These are phyloP conservation scores for Ceratocystiopsis brevicomis DNA, from an alignment of 2,329 filamentous ascomycete species.

Conservation along the genomic window DNA sequence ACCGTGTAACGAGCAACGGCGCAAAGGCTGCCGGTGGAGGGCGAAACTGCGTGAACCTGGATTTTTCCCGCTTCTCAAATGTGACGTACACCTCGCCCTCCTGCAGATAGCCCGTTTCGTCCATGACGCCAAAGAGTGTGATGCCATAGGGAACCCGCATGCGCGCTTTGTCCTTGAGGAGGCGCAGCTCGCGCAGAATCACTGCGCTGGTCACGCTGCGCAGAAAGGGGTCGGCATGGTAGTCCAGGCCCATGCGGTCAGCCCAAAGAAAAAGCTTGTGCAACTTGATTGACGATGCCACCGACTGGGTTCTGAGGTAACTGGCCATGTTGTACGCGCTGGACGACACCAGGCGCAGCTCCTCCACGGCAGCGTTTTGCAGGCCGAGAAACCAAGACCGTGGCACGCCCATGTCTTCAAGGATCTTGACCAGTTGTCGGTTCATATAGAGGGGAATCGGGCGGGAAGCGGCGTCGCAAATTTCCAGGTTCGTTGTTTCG, in stretches of 20 bases:
- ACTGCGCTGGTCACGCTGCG: constrained; percentile 50
- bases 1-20: constrained; percentile 49
- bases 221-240: constrained; percentile 49
- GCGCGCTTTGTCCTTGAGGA: constrained; percentile 60
- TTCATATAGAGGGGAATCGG: constrained; percentile 57
- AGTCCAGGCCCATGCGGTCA: constrained; percentile 39
- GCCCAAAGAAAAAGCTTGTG: constrained; percentile 43
- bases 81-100: constrained; percentile 52
- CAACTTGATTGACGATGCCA: constrained; percentile 42
- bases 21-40: no score
- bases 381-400: constrained; percentile 40
- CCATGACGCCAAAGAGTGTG: constrained; percentile 70
- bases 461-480: constrained; percentile 49
- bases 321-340: constrained; percentile 40
- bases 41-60: no score
- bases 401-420: constrained; percentile 55
- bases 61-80: constrained; percentile 5
- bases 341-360: constrained; percentile 39
- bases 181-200: constrained; percentile 49
- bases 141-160: constrained; percentile 52
- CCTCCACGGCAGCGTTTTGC: constrained; percentile 42
- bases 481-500: constrained; percentile 40
- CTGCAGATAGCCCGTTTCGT: constrained; percentile 51
- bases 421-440: constrained; percentile 64
- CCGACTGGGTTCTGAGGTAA: constrained; percentile 43